Base-by-base conservation (phyloP, 1,139 yeast species). In the Pichia sp. region DNA sequence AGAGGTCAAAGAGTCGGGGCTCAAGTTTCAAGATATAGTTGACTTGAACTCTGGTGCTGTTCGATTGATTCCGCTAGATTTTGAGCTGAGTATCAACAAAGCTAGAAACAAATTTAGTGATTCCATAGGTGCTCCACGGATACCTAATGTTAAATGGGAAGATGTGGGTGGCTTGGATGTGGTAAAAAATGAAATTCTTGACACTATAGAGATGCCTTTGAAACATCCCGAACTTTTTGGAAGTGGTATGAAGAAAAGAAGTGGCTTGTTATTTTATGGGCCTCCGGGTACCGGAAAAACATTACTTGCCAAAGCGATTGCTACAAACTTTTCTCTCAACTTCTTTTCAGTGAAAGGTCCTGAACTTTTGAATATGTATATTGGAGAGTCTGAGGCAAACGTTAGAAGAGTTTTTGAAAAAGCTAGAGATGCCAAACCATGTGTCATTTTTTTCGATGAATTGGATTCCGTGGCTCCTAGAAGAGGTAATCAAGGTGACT, bases 221-320 rank as follows among this genome's bases (percentile, higher is more conserved):
- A 89, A 88, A 63, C 91, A 87, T 67, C 98, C 98, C 0, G 96
- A 90, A 60, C 72, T 91, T 51, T 91, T 91, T 69, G 79, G 82
- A 51, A 83, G 84, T 52, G 98, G 98, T 1, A 80, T 93, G 65
- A 91, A 93, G 68, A 91, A 93, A 66, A 77, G 98, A 68, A 86
- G 96, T 65, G 99, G 99, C 53, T 87, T 93, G 41, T 71, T 93
- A 58, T 90, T 93, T 66, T 93, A 93, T 69, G 99, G 99, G 0
- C 98, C 98, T 0, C 99, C 99, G 0, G 99, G 99, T 26, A 93
- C 98, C 0, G 99, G 99, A 61, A 93, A 93, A 66, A 93, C 99
- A 0, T 74, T 93, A 43, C 74, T 93, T 55, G 98, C 98, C 10
- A 93, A 93, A 67, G 98, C 98, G 0, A 93, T 93, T 62, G 98